Percentiles rank a stretch among this genome's conserved stretches.
Conservation (phyloP, 2,329 filamentous ascomycete genomes). For the Neonectria ditissima region DNA sequence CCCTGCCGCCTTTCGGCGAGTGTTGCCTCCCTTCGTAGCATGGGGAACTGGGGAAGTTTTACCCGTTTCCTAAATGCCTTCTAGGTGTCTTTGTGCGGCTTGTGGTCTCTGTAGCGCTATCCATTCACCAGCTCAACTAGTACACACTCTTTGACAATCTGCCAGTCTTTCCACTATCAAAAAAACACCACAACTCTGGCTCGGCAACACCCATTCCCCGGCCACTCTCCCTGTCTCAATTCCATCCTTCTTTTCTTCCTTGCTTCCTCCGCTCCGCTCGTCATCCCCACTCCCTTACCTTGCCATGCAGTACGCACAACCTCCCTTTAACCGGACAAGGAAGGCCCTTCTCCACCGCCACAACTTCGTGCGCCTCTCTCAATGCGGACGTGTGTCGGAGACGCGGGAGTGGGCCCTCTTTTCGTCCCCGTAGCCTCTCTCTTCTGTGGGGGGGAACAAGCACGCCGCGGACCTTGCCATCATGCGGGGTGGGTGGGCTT, state of each 20-base stretch:
- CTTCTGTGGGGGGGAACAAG: constrained; percentile 33
- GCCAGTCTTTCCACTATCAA: background rate
- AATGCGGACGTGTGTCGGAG: constrained; percentile 10
- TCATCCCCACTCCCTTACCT: constrained; percentile 12
- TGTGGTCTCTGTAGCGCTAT: background rate
- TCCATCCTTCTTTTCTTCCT: background rate
- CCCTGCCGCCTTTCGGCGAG: constrained; percentile 19
- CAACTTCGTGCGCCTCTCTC: constrained; percentile 2
- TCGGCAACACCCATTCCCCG: constrained; percentile 10
- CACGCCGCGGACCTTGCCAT: constrained; percentile 20
- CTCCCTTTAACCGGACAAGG: constrained; percentile 24
- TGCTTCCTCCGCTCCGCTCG: background rate
- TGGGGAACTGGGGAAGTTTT: constrained; percentile 14
- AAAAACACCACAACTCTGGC: constrained; percentile 9
- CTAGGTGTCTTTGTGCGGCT: background rate
- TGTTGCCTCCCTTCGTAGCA: constrained; percentile 8
- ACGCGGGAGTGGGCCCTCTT: constrained; percentile 12
- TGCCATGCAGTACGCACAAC: constrained; percentile 8
- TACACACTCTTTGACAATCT: background rate
- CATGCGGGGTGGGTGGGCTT: constrained; percentile 40
- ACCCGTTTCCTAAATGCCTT: background rate
- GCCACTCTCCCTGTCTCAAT: constrained; percentile 4
- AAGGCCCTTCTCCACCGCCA: constrained; percentile 15
- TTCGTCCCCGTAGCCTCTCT: constrained; percentile 19
- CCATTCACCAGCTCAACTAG: background rate